phyloP scores from a whole-genome alignment of 345 rosid species.

The Eucalyptus urophylla region DNA sequence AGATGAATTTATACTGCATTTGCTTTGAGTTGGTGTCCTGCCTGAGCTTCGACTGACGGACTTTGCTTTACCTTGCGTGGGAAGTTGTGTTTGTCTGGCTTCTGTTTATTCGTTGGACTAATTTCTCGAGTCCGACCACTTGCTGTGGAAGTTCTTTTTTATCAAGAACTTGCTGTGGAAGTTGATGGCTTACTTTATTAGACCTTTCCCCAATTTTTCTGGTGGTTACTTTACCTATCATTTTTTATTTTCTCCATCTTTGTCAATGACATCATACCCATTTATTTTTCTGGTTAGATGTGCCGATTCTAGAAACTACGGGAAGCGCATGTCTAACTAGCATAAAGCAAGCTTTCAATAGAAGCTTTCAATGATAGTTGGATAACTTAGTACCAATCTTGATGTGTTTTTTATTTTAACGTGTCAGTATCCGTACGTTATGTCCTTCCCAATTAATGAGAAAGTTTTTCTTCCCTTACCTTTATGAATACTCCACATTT shows the following conservation, averaged over 20 bases:
- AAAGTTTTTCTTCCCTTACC: not conserved
- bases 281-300: not conserved
- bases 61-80: not conserved
- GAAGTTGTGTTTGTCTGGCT: not conserved
- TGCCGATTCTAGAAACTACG: accelerated
- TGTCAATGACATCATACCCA: not conserved
- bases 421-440: accelerated
- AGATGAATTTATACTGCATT: not conserved
- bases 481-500: too few relatives aligned
- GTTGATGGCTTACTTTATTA: not conserved
- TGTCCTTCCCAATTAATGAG: accelerated
- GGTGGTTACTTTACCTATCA: not conserved
- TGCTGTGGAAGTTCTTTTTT: not conserved
- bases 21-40: not conserved
- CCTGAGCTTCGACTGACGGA: not conserved
- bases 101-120: not conserved
- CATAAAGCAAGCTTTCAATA: too few relatives aligned
- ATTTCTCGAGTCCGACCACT: not conserved
- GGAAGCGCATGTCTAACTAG: accelerated
- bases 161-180: not conserved
- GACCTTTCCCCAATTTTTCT: not conserved
- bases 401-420: too few relatives aligned
- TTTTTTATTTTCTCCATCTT: not conserved
- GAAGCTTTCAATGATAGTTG: accelerated
- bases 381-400: accelerated